These are phyloP conservation scores for Fusarium sp. DNA, from an alignment of 2,329 filamentous ascomycete species.

Conservation along the genomic window DNA sequence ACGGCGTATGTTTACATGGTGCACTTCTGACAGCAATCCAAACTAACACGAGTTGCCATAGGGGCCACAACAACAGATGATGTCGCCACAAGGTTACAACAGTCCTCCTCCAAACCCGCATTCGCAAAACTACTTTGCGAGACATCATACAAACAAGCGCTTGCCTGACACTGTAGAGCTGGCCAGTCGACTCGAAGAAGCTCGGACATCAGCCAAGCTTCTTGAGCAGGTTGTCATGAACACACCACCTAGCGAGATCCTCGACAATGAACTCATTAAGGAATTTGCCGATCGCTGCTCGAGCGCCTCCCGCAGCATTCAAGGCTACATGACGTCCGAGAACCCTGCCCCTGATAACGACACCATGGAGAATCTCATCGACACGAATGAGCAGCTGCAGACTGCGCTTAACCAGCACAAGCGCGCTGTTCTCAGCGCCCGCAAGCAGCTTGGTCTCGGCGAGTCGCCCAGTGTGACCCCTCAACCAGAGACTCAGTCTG, in stretches of 20 bases:
- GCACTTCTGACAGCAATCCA: not conserved
- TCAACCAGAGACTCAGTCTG: constrained; percentile 23
- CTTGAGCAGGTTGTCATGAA: constrained; percentile 92
- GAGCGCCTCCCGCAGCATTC: constrained; percentile 81
- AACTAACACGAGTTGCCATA: constrained; percentile 37
- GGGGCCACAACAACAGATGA: constrained; percentile 29
- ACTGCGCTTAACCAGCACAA: constrained; percentile 86
- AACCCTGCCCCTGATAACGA: constrained; percentile 89
- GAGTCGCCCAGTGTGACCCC: constrained; percentile 46
- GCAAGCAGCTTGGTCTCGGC: constrained; percentile 62
- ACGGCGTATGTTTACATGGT: constrained; percentile 56
- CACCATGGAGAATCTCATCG: constrained; percentile 91
- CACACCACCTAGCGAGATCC: constrained; percentile 79
- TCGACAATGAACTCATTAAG: constrained; percentile 86
- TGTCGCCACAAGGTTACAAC: constrained; percentile 25
- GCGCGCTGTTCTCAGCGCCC: constrained; percentile 75
- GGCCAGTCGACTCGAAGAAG: constrained; percentile 86
- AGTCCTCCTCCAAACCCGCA: constrained; percentile 48
- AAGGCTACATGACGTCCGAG: constrained; percentile 83
- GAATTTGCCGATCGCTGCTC: constrained; percentile 92
- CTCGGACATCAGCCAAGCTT: constrained; percentile 87
- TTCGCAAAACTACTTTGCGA: constrained; percentile 68
- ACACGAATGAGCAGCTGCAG: constrained; percentile 91
- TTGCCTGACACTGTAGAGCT: constrained; percentile 81
- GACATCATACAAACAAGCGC: constrained; percentile 59